Evolutionary conservation across 352 stramenopile species (phyloP), one percentile per base, ranked within the genome.

Genomic region (Bremia lactucae): DNA sequence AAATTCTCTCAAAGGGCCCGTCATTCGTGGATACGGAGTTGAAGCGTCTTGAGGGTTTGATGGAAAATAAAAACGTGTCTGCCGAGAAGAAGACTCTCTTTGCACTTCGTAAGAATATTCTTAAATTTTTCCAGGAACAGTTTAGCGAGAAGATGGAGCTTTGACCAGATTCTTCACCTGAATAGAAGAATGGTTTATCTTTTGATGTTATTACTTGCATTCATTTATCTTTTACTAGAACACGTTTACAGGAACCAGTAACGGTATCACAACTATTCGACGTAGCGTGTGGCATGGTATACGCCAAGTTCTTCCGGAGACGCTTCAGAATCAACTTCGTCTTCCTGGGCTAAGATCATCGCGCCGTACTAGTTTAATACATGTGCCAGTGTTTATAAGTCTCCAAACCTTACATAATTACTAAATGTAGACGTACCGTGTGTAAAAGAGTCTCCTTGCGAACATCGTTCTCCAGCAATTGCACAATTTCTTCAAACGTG

Each of bases 81-180:
- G 55, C 83, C 4, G 56, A 85, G 46, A 95, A 95, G 62, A 94
- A 94, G 63, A 92, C 76, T 57, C 70, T 92, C 33, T 95, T 96
- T 39, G 66, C 72, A 31, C 52, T 94, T 18, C 79, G 83, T 59
- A 87, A 88, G 64, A 96, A 96, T 68, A 94, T 96, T 49, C 70
- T 96, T 25, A 59, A 83, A 46, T 67, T 76, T 50, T 80, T 81
- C 48, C 54, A 71, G 53, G 49, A 75, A 42, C 57, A 62, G 52
- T 49, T 52, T 45, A 68, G 65, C 52, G 49, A 66, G 52, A 62
- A 73, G 29, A 62, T 46, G 35, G 57, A 67, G 44, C 39, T 67
- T 40, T 67, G 60, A 65, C 46, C 20, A 8, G 20, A n/a, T n/a
- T n/a, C n/a, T n/a, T n/a, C n/a, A n/a, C n/a, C n/a, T n/a, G n/a